Base-by-base conservation (phyloP, 306 rosid species). In the Pterocarpus macrocarpus region DNA sequence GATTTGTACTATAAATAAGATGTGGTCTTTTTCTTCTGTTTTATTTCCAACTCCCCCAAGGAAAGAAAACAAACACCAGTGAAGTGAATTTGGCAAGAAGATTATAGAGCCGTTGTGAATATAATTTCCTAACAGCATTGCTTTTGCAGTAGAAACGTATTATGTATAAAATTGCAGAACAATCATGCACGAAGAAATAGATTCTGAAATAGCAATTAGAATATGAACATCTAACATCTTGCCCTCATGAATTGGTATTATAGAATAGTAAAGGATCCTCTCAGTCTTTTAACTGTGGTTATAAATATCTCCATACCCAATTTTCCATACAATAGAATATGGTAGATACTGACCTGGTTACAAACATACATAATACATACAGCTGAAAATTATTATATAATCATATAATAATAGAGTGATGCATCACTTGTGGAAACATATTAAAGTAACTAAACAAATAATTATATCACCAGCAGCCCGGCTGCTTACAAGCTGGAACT, bases 401-500 rank as follows among this genome's bases (percentile, higher is more conserved):
- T 22, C 22, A 63, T 38, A 64, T 64, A 64, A n/a, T 65, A 15
- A 15, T 34, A 16, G 13, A 56, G 77, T 36, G 73, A 61, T 39
- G 50, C 64, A 76, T 39, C 64, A 36, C 15, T 75, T 36, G 8
- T 38, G 43, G 74, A 55, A 73, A 73, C 8, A 81, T 57, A 76
- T 69, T 43, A 76, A 41, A 70, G 45, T 5, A 43, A 43, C 47
- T 43, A 43, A 43, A 50, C 14, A 69, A 52, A 15, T 58, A 69
- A 78, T 22, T 77, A 32, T 82, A 69, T 69, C 64, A 45, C 38
- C 43, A 1, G 13, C 62, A 65, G 81, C 55, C 74, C 73, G 68
- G 73, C 52, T 61, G 45, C 47, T 78, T 72, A 66, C 73, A 39
- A 43, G 39, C 65, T 64, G 71, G 68, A 39, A 43, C 69, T 41